Conservation (phyloP, 2,329 filamentous ascomycete genomes). For the Penicillium sp. region DNA sequence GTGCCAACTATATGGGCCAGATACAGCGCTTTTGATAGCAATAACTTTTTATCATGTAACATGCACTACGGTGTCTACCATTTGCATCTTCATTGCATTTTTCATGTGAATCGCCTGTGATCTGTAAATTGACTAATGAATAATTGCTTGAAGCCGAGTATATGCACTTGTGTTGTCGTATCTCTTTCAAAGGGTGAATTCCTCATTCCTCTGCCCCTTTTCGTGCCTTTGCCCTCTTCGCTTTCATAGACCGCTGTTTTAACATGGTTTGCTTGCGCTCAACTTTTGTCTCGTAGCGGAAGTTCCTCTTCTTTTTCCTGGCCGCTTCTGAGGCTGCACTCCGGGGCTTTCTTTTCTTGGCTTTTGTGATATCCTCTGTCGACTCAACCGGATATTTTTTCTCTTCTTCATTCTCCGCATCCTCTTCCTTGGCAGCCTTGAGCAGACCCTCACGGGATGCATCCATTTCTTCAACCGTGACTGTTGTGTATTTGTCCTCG, state of each 20-base stretch:
- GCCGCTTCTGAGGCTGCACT: slow-evolving; percentile 41
- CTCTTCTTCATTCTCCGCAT: slow-evolving; percentile 22
- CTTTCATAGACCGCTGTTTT: slow-evolving; percentile 61
- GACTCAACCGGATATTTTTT: slow-evolving; percentile 27
- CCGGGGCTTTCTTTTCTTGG: slow-evolving; percentile 43
- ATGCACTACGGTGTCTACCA: slow-evolving; percentile 12
- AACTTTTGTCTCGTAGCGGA: slow-evolving; percentile 81
- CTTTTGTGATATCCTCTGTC: slow-evolving; percentile 22
- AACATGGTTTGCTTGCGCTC: slow-evolving; percentile 58
- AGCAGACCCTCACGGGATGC: slow-evolving; percentile 65
- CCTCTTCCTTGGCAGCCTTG: slow-evolving; percentile 40
- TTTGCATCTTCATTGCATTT: slow-evolving; percentile 14
- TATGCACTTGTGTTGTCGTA: slow-evolving; percentile 7
- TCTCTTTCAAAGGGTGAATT: neutral
- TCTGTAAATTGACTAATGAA: slow-evolving; percentile 3
- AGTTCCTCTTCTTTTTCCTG: slow-evolving; percentile 82
- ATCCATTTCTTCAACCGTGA: slow-evolving; percentile 82
- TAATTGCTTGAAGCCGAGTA: neutral
- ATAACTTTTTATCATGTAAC: slow-evolving; percentile 12
- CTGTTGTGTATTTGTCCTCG: slow-evolving; percentile 89
- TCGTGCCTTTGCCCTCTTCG: slow-evolving; percentile 56
- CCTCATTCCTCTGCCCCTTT: slow-evolving; percentile 22
- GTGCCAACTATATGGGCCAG: slow-evolving; percentile 9
- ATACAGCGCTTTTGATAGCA: slow-evolving; percentile 17
- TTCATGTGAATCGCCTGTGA: neutral